A percentile compares a stretch with the other conserved stretches of the same genome.
Conservation (phyloP, 352 stramenopile genomes). For the Thraustochytrium striatum region DNA sequence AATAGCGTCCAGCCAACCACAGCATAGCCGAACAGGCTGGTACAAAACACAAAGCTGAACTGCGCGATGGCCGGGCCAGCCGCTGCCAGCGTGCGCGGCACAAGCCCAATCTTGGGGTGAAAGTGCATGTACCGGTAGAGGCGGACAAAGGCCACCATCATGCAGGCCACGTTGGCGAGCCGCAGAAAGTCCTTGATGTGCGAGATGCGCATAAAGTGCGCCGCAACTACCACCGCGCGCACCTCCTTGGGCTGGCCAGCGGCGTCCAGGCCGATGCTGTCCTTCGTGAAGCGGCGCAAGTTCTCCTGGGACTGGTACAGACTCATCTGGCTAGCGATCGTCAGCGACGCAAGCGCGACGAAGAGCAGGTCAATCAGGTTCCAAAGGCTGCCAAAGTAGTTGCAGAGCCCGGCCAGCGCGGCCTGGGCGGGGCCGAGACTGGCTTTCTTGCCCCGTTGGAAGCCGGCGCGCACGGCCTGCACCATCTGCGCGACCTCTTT, state of each 20-base stretch:
- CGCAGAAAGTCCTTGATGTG: neutral
- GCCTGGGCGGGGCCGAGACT: neutral
- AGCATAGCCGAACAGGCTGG: slow-evolving; percentile 5
- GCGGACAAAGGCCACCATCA: neutral
- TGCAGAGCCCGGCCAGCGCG: neutral
- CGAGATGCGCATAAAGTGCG: neutral
- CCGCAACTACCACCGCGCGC: neutral
- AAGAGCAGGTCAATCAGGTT: neutral
- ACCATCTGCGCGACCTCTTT: neutral
- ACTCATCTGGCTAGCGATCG: neutral
- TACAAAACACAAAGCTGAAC: neutral
- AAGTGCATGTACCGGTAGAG: neutral
- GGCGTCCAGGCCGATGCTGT: too few relatives aligned
- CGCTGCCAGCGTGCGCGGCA: neutral
- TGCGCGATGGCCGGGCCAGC: slow-evolving; percentile 5
- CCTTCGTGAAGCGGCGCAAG: neutral
- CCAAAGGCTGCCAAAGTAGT: neutral
- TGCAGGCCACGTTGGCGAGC: neutral
- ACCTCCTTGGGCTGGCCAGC: neutral
- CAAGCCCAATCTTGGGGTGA: neutral
- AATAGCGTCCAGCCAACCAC: slow-evolving; percentile 23
- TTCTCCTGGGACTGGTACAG: neutral
- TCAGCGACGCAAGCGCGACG: neutral
- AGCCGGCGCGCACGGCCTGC: neutral
- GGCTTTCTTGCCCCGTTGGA: neutral